phyloP scores from a whole-genome alignment of 2,329 filamentous ascomycete genomes.

The Neonectria hederae region DNA sequence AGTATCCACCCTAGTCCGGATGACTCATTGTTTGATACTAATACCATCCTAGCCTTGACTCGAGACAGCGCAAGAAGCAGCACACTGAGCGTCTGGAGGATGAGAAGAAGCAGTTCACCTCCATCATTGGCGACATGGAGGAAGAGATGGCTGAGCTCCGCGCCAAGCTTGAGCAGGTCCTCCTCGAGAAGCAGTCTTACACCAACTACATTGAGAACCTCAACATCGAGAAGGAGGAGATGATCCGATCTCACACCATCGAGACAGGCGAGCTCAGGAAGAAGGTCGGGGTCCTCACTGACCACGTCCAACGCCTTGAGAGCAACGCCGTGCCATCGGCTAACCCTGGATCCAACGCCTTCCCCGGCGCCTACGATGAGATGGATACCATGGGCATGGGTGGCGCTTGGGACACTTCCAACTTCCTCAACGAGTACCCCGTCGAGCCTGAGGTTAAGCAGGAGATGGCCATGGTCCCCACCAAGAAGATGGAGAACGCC shows the following conservation, averaged over 20 bases:
- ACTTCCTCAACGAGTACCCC: constrained; percentile 76
- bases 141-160: constrained; percentile 77
- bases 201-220: constrained; percentile 79
- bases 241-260: constrained; percentile 86
- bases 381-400: constrained; percentile 88
- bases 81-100: constrained; percentile 96
- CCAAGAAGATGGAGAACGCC: constrained; percentile 61
- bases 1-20: constrained; percentile 48
- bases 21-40: constrained; percentile 22
- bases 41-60: constrained; percentile 76
- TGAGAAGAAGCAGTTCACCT: constrained; percentile 92
- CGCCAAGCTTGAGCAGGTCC: constrained; percentile 74
- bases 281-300: constrained; percentile 85
- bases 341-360: constrained; percentile 64
- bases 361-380: constrained; percentile 77
- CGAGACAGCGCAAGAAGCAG: constrained; percentile 96
- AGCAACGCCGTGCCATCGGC: constrained; percentile 56
- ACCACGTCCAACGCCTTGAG: constrained; percentile 77
- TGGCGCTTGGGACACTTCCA: constrained; percentile 79
- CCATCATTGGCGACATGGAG: constrained; percentile 79
- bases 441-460: constrained; percentile 71
- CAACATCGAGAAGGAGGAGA: constrained; percentile 88
- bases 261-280: constrained; percentile 93
- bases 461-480: constrained; percentile 62
- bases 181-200: constrained; percentile 77